Percentiles rank a stretch among this genome's conserved stretches.
These are phyloP conservation scores for Ophiostoma montium DNA, from an alignment of 2,329 filamentous ascomycete species.

Conservation along the genomic window DNA sequence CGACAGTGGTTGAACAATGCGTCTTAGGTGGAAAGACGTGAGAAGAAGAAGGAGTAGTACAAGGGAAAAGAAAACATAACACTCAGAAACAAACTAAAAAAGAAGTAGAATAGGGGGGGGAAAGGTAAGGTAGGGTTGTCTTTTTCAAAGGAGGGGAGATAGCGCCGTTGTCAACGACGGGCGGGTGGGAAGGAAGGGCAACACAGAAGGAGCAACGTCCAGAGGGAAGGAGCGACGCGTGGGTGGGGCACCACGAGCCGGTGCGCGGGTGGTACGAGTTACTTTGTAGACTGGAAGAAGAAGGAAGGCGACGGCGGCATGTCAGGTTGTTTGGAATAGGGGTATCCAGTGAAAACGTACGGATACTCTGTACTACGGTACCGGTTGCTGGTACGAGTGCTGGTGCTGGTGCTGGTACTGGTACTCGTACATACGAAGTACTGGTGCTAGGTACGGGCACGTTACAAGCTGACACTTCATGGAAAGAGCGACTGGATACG, in stretches of 20 bases:
- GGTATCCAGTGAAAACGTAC: neutral
- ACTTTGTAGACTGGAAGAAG: too few species aligned
- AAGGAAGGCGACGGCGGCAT: too few species aligned
- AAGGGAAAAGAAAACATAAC: neutral
- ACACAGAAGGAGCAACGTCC: neutral
- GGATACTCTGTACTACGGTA: neutral
- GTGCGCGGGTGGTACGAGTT: too few species aligned
- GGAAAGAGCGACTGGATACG: neutral
- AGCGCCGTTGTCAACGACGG: slow-evolving; percentile 3
- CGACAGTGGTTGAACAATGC: too few species aligned
- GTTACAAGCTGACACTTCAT: too few species aligned
- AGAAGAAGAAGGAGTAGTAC: too few species aligned
- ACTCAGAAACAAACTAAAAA: neutral
- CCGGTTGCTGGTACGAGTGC: too few species aligned
- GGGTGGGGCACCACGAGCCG: slow-evolving; percentile 8
- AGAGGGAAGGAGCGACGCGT: slow-evolving; percentile 11
- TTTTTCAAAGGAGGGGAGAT: neutral
- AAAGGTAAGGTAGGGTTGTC: neutral
- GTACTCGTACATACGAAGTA: neutral
- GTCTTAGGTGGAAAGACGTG: too few species aligned
- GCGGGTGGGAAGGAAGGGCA: neutral
- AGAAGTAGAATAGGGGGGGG: neutral
- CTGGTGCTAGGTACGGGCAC: too few species aligned
- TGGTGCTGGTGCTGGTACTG: neutral
- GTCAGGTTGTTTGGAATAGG: too few species aligned